phyloP scores from a whole-genome alignment of 495 filamentous ascomycete genomes.

The Neurospora sp. region DNA sequence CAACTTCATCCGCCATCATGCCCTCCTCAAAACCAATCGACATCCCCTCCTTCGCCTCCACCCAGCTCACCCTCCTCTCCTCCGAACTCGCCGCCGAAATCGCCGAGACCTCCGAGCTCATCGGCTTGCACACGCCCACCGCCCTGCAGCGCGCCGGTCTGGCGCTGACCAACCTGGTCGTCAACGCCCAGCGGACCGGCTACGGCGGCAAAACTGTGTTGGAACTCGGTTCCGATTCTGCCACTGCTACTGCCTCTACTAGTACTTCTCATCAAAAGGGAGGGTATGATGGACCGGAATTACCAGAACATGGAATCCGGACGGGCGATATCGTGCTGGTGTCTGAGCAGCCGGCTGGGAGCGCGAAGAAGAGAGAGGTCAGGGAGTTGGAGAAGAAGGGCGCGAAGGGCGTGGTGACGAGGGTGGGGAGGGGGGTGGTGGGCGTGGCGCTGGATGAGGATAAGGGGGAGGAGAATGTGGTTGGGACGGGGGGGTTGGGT shows the following conservation, averaged over 20 bases:
- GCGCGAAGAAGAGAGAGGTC: slow-evolving; percentile 63
- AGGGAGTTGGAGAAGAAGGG: slow-evolving; percentile 53
- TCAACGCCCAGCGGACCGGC: slow-evolving; percentile 79
- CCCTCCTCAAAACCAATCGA: slow-evolving; percentile 39
- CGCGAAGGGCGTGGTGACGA: slow-evolving; percentile 72
- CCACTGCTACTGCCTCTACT: slow-evolving; percentile 32
- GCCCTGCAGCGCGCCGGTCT: slow-evolving; percentile 77
- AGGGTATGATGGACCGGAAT: slow-evolving; percentile 21
- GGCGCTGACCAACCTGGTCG: slow-evolving; percentile 68
- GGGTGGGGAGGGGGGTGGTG: slow-evolving; percentile 52
- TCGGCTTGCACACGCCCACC: slow-evolving; percentile 58
- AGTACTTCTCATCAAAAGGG: neutral
- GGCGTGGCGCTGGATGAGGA: slow-evolving; percentile 58
- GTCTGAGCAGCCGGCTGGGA: slow-evolving; percentile 59
- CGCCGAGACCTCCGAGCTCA: slow-evolving; percentile 57
- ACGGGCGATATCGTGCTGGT: slow-evolving; percentile 83
- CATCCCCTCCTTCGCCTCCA: slow-evolving; percentile 64
- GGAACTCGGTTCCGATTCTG: slow-evolving; percentile 67
- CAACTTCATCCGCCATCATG: slow-evolving; percentile 17
- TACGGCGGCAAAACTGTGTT: slow-evolving; percentile 80
- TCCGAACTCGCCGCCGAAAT: slow-evolving; percentile 74
- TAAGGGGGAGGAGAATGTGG: slow-evolving; percentile 49
- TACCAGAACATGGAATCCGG: slow-evolving; percentile 76
- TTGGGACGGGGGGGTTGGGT: slow-evolving; percentile 58
- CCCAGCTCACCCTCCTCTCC: slow-evolving; percentile 68